phyloP scores from a whole-genome alignment of 352 stramenopile genomes.

The Phytophthora tentaculata region DNA sequence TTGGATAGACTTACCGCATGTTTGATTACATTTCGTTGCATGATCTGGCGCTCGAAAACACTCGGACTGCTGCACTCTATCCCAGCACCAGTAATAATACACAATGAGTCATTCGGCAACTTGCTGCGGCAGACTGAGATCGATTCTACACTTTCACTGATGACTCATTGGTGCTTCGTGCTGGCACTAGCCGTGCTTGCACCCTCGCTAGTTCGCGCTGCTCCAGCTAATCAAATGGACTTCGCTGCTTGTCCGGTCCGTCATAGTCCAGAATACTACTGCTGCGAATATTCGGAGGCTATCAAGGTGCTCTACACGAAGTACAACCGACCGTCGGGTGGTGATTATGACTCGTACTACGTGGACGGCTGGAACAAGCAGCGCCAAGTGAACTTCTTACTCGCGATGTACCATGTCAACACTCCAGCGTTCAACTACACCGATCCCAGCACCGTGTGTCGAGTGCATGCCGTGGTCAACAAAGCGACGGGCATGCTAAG shows the following conservation, averaged over 20 bases:
- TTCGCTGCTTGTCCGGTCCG: constrained; percentile 44
- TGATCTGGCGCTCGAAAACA: background rate
- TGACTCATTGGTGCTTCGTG: constrained; percentile 17
- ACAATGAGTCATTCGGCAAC: background rate
- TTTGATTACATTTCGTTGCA: background rate
- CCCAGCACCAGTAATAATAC: background rate
- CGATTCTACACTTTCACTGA: background rate
- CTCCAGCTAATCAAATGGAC: constrained; percentile 31
- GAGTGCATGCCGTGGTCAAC: constrained; percentile 35
- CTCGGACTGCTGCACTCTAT: background rate
- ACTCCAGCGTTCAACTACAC: constrained; percentile 43
- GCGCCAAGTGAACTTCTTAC: constrained; percentile 45
- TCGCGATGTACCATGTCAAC: constrained; percentile 37
- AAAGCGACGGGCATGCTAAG: constrained; percentile 26
- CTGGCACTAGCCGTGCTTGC: constrained; percentile 16
- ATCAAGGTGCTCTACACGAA: constrained; percentile 40
- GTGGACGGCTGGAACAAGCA: constrained; percentile 37
- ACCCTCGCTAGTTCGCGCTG: constrained; percentile 9
- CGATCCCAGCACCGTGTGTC: constrained; percentile 36
- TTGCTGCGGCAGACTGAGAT: background rate
- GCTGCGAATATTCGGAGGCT: constrained; percentile 40
- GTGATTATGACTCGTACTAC: constrained; percentile 43
- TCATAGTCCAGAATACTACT: constrained; percentile 43
- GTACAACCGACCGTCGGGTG: constrained; percentile 39
- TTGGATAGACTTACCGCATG: background rate